These are phyloP conservation scores for Fusarium chlamydosporum DNA, from an alignment of 2,329 filamentous ascomycete genomes.

Conservation along the genomic window DNA sequence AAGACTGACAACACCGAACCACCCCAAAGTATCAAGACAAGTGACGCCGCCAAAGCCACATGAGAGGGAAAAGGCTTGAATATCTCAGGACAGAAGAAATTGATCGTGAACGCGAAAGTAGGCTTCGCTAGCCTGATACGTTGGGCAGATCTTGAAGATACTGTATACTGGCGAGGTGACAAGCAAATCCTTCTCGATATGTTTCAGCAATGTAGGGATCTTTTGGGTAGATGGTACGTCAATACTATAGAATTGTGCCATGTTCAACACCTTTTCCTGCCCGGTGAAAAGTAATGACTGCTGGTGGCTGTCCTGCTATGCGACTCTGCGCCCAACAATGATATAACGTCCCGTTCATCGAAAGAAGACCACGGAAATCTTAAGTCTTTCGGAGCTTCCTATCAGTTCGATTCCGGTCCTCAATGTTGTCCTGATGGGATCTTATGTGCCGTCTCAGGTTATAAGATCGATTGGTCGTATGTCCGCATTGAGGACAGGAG, in stretches of 20 bases:
- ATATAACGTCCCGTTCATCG: too few species aligned
- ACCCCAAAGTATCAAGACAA: fast-evolving
- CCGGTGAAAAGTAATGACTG: too few species aligned
- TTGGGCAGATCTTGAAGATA: background rate
- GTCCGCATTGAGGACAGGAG: background rate
- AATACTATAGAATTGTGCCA: too few species aligned
- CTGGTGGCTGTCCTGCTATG: too few species aligned
- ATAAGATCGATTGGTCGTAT: background rate
- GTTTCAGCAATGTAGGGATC: too few species aligned
- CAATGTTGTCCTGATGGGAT: background rate
- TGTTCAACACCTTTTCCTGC: too few species aligned
- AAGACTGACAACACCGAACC: fast-evolving
- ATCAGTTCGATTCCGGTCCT: fast-evolving
- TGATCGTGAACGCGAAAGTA: background rate
- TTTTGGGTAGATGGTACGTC: too few species aligned
- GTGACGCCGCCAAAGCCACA: background rate
- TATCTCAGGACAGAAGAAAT: fast-evolving
- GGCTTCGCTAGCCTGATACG: fast-evolving
- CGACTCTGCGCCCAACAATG: too few species aligned
- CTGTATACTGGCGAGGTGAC: too few species aligned
- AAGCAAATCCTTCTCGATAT: too few species aligned
- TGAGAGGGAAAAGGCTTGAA: fast-evolving
- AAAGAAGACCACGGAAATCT: too few species aligned
- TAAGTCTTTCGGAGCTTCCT: background rate
- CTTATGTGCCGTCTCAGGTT: slow-evolving; percentile 7